Conservation (phyloP, 2,329 filamentous ascomycete species). For the Emmonsiellopsis sp. region DNA sequence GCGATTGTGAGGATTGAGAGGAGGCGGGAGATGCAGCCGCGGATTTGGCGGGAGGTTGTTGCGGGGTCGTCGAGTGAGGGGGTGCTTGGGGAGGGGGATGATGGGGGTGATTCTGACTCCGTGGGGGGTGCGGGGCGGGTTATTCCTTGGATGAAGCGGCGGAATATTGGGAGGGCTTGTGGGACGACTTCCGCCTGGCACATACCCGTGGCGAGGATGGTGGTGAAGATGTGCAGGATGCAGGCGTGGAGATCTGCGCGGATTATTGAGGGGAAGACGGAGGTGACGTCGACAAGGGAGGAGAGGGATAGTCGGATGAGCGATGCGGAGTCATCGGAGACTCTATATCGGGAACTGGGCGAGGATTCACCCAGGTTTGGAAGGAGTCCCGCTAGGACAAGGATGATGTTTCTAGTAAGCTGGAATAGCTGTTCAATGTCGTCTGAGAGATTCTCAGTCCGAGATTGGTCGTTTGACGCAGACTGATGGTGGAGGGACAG, state of each 20-base stretch:
- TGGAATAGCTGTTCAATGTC: constrained; percentile 98
- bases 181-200: constrained; percentile 87
- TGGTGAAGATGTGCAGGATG: constrained; percentile 93
- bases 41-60: constrained; percentile 59
- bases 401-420: constrained; percentile 86
- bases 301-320: constrained; percentile 73
- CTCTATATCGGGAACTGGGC: constrained; percentile 59
- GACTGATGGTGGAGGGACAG: constrained; percentile 87
- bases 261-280: constrained; percentile 93
- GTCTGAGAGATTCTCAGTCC: constrained; percentile 74
- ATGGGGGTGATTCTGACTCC: constrained; percentile 21
- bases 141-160: constrained; percentile 77
- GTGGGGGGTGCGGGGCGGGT: constrained; percentile 28
- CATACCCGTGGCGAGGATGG: constrained; percentile 74
- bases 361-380: constrained; percentile 55
- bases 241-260: constrained; percentile 93
- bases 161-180: constrained; percentile 80
- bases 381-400: constrained; percentile 78
- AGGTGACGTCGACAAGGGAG: constrained; percentile 84
- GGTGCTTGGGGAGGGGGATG: background rate
- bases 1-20: constrained; percentile 54
- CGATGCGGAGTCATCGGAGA: constrained; percentile 77
- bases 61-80: constrained; percentile 23
- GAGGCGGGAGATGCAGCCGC: constrained; percentile 74
- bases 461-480: constrained; percentile 58